Evolutionary conservation across 768 basidiomycete species (phyloP).

Genomic region (Lactifluus subvellereus): DNA sequence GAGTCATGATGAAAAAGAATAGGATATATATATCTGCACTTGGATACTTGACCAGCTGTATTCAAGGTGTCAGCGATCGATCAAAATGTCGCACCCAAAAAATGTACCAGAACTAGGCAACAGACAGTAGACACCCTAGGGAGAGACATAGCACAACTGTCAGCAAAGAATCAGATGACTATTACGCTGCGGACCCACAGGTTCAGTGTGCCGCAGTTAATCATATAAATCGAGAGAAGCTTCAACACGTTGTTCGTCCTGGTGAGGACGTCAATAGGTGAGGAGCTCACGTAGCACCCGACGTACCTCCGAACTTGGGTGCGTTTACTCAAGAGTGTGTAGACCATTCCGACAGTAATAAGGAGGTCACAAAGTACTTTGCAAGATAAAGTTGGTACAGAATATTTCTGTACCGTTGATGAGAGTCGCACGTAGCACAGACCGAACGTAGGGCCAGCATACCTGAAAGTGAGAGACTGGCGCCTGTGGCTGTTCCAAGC

Average conservation of each 20-base stretch:
- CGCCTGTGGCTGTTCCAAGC: not conserved
- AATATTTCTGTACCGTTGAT: not conserved
- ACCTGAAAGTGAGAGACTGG: not conserved
- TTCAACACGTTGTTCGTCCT: not conserved
- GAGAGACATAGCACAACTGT: not conserved
- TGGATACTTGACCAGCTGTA: not conserved
- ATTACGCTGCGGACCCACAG: not conserved
- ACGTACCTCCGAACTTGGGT: not conserved
- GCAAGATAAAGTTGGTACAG: not conserved
- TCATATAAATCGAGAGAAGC: not conserved
- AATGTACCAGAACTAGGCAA: not conserved
- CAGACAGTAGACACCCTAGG: not conserved
- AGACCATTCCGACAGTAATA: slow-evolving; percentile 4
- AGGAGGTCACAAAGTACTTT: not conserved
- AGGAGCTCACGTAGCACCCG: not conserved
- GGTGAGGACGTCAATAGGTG: not conserved
- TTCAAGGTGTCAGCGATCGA: not conserved
- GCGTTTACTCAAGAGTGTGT: not conserved
- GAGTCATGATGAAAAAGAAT: not conserved
- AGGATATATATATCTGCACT: not conserved
- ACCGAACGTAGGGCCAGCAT: not conserved
- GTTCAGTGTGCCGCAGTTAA: slow-evolving; percentile 1
- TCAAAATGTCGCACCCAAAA: not conserved
- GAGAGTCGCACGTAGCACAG: not conserved
- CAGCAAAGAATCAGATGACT: not conserved